Percentiles rank a stretch among this genome's conserved stretches.
These are phyloP conservation scores for Coemansia sp. DNA, from an alignment of 192 early-diverging fungal genomes.

Conservation along the genomic window DNA sequence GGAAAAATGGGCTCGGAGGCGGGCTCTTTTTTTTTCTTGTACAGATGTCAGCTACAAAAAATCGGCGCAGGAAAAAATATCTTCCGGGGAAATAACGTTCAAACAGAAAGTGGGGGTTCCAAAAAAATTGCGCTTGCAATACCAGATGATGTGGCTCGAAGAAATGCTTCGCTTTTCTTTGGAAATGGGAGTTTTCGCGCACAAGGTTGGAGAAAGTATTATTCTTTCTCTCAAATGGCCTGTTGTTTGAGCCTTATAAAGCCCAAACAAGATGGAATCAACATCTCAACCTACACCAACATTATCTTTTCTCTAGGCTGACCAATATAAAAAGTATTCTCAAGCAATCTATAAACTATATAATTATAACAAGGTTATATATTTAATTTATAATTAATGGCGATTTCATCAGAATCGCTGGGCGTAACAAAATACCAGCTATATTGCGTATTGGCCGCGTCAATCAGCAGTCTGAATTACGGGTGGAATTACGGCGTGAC, in stretches of 20 bases:
- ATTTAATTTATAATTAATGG: conserved; percentile 2
- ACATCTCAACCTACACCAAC: background rate
- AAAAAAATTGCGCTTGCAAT: background rate
- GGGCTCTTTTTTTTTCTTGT: background rate
- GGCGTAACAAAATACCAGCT: conserved; percentile 53
- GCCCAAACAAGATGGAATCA: background rate
- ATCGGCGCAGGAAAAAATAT: background rate
- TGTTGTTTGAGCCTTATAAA: background rate
- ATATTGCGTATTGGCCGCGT: conserved; percentile 40
- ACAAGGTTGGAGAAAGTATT: background rate
- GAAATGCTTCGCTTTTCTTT: background rate
- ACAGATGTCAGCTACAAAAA: background rate
- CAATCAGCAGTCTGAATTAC: conserved; percentile 41
- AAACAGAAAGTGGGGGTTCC: too few species aligned
- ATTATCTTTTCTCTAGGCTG: background rate
- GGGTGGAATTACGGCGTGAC: conserved; percentile 52
- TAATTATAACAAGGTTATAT: background rate
- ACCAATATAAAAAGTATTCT: too few species aligned
- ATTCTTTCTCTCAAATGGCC: background rate
- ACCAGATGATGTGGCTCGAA: background rate
- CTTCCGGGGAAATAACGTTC: background rate
- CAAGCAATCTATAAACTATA: too few species aligned
- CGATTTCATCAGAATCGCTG: conserved; percentile 19
- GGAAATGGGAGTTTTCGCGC: background rate
- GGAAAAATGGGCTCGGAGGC: conserved; percentile 10